Evolutionary conservation across 805 yeast species (phyloP), one percentile per base, ranked within the genome.

Genomic region (Pichia scutulata): DNA sequence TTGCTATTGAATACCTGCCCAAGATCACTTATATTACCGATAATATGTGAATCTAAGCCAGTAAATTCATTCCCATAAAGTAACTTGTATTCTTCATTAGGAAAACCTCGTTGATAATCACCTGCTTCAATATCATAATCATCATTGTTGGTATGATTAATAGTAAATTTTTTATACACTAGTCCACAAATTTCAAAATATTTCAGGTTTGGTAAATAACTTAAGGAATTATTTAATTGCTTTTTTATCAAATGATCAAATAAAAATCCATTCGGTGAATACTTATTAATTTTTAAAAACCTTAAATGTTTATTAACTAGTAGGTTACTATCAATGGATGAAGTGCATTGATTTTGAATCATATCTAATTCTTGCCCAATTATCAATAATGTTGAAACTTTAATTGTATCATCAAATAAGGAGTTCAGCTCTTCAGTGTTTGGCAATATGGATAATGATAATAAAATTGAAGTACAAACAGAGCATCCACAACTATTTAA

Each of bases 171-270:
- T 36, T 57, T 60, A 43, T 65, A 66, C 3, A 61, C 57, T 21
- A 66, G 47, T 0, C 69, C 70, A 44, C 70, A 66, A 9, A 66
- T 52, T 46, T 65, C 70, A 47, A 66, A 60, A 1, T 58, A 46
- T 48, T 57, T 53, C 48, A 65, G 52, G 7, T 52, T 46, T 9
- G 61, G 59, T 8, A 64, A 33, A 21, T 45, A 25, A 1, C 44
- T 22, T 9, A 63, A 44, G 1, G 64, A 60, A 21, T 55, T 44
- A 41, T 62, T 58, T 16, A 66, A 46, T 50, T 66, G 68, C 7
- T 40, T 19, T 22, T 49, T 46, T 4, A 62, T 55, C 21, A 66
- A 47, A 52, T 65, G 70, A 47, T 66, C 69, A 47, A 64, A 61
- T 28, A 64, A 45, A 51, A 54, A 63, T 6, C 68, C 68, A 7